Evolutionary conservation across 257 asterid genomes (phyloP), one percentile per base, ranked within the genome.

Genomic region (Voacanga thouarsii): DNA sequence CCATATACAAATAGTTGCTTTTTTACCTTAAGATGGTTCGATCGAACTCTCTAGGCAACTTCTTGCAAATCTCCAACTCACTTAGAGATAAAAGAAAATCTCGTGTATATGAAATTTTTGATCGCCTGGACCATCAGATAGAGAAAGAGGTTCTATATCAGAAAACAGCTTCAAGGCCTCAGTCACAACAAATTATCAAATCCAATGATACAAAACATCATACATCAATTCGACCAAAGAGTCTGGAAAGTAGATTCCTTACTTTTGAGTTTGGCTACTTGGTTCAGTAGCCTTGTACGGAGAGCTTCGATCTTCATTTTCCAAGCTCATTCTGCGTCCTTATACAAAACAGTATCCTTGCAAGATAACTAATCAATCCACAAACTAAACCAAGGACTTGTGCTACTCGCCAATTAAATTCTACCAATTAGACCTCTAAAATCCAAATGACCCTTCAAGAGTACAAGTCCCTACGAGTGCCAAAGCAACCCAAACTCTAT

Each of bases 41-140:
- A 65, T 85, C 89, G 75, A 90, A 86, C 44, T 88, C 92, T 80
- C 84, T 83, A 21, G 98, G 97, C 75, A 92, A 84, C 88, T 87
- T 92, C 90, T 87, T 87, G 89, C 97, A 92, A 81, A 80, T 75
- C 82, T 92, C 96, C 91, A 87, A 82, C 77, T 85, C 80, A 63
- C 90, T 79, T 59, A 90, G 76, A 75, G 97, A 90, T 85, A 94
- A 75, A 55, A 94, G 89, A 79, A 87, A 89, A 83, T 94, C 90
- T 79, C 97, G 86, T 44, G 94, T 76, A 75, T 92, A 90, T 5
- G 85, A 83, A 77, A 89, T 41, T 74, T 72, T 89, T 55, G 87
- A 86, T 75, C 85, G 87, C 97, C 98, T 94, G 85, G 51, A 77
- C 78, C 84, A 84, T 76, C 71, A 71, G 14, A 53, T 1, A 69